These are phyloP conservation scores for Periconia macrospinosa DNA, from an alignment of 2,329 filamentous ascomycete genomes.

Conservation along the genomic window DNA sequence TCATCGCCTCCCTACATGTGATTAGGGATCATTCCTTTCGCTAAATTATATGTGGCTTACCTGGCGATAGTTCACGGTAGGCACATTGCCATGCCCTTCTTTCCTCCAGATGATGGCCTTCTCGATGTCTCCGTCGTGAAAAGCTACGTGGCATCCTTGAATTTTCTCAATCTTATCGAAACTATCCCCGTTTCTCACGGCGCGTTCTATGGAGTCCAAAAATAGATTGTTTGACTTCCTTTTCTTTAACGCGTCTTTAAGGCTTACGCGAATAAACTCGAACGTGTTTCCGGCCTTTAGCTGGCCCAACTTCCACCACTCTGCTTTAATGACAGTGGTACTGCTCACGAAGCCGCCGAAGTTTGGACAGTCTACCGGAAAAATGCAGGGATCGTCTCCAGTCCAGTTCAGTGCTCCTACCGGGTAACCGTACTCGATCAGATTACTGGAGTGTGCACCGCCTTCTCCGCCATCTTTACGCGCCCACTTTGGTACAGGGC, in stretches of 20 bases:
- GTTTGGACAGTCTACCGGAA: slow-evolving; percentile 61
- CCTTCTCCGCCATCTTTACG: slow-evolving; percentile 64
- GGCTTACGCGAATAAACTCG: slow-evolving; percentile 53
- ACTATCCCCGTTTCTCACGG: slow-evolving; percentile 26
- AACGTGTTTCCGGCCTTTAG: slow-evolving; percentile 61
- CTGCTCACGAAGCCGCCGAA: slow-evolving; percentile 63
- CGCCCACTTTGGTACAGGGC: slow-evolving; percentile 62
- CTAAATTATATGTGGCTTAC: neutral
- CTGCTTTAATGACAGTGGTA: slow-evolving; percentile 59
- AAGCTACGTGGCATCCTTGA: slow-evolving; percentile 28
- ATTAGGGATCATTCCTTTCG: slow-evolving; percentile 34
- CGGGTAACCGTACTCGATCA: slow-evolving; percentile 58
- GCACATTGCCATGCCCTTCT: slow-evolving; percentile 18
- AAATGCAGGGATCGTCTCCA: slow-evolving; percentile 63
- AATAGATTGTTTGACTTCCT: slow-evolving; percentile 50
- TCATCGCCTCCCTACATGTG: slow-evolving; percentile 41
- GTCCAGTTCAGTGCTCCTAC: slow-evolving; percentile 63
- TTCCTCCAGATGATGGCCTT: slow-evolving; percentile 35
- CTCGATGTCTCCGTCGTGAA: slow-evolving; percentile 28
- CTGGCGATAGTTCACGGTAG: slow-evolving; percentile 29
- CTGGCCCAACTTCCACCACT: slow-evolving; percentile 65
- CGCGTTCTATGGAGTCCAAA: slow-evolving; percentile 47
- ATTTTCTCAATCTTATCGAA: slow-evolving; percentile 28
- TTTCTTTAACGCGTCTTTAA: slow-evolving; percentile 55
- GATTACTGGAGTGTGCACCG: slow-evolving; percentile 63